A percentile compares a stretch with the other conserved stretches of the same genome.
Conservation (phyloP, 805 yeast genomes). For the Debaryomyces tyrocola region DNA sequence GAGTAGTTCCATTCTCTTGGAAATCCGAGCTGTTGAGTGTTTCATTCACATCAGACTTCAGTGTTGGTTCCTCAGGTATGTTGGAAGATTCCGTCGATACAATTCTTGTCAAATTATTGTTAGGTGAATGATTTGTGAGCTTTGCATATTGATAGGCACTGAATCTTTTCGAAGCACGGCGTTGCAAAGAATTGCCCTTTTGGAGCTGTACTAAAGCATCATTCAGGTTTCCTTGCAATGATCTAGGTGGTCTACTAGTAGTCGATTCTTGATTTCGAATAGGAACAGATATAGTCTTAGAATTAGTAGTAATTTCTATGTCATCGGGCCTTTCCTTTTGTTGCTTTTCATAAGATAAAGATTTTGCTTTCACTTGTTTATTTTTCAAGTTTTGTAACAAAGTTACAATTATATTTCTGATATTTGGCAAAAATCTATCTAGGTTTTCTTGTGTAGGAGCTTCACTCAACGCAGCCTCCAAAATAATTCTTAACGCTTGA, state of each 20-base stretch:
- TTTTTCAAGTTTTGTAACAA: constrained; percentile 75
- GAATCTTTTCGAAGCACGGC: constrained; percentile 91
- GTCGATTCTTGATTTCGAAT: not conserved
- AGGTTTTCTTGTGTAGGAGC: constrained; percentile 80
- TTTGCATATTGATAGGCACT: constrained; percentile 92
- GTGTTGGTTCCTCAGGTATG: not conserved
- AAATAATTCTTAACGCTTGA: constrained; percentile 66
- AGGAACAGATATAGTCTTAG: not conserved
- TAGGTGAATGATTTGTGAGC: constrained; percentile 45
- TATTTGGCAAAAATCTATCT: constrained; percentile 77
- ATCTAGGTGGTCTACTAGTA: not conserved
- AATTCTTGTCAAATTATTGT: constrained; percentile 12
- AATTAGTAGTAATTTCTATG: not conserved
- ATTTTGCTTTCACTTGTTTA: constrained; percentile 64
- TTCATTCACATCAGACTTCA: not conserved
- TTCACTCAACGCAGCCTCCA: constrained; percentile 85
- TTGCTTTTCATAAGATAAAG: constrained; percentile 25
- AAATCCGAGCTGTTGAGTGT: not conserved
- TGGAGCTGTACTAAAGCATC: constrained; percentile 80
- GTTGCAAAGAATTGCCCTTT: constrained; percentile 76
- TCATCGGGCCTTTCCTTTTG: constrained; percentile 3
- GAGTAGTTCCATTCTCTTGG: not conserved
- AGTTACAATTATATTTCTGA: constrained; percentile 81
- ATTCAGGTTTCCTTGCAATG: constrained; percentile 4
- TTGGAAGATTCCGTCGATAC: not conserved